Conservation (phyloP, 2,329 filamentous ascomycete genomes). For the Paecilomyces sp. region DNA sequence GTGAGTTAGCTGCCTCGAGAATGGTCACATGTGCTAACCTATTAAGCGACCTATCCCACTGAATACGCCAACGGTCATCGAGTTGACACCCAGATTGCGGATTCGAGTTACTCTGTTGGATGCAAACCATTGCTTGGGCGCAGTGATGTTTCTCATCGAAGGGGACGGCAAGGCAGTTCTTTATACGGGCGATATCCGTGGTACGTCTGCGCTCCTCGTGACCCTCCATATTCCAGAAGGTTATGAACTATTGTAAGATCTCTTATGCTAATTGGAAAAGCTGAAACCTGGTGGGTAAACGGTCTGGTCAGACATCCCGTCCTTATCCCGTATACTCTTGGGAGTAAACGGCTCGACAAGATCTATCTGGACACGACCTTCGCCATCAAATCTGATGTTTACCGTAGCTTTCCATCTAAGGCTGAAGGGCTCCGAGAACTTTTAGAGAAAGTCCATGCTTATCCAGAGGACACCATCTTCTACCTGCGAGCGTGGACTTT, state of each 20-base stretch:
- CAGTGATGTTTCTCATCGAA: conserved; percentile 90
- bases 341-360: conserved; percentile 62
- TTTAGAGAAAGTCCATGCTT: conserved; percentile 58
- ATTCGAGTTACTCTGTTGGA: conserved; percentile 80
- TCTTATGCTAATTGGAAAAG: conserved; percentile 15
- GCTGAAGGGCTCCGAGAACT: conserved; percentile 70
- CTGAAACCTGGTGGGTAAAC: conserved; percentile 81
- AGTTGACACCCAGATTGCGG: conserved; percentile 60
- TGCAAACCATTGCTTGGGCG: conserved; percentile 85
- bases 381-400: conserved; percentile 43
- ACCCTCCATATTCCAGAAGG: not conserved
- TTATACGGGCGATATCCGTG: conserved; percentile 83
- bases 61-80: conserved; percentile 69
- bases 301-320: conserved; percentile 62
- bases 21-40: conserved; percentile 1
- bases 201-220: conserved; percentile 19
- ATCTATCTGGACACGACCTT: conserved; percentile 90
- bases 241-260: not conserved
- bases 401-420: conserved; percentile 54
- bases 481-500: conserved; percentile 88
- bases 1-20: conserved; percentile 28
- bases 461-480: conserved; percentile 69
- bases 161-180: conserved; percentile 63
- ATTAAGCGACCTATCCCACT: conserved; percentile 68
- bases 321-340: conserved; percentile 65